These are phyloP conservation scores for Metarhizium humberi DNA, from an alignment of 2,329 filamentous ascomycete genomes.

Conservation along the genomic window DNA sequence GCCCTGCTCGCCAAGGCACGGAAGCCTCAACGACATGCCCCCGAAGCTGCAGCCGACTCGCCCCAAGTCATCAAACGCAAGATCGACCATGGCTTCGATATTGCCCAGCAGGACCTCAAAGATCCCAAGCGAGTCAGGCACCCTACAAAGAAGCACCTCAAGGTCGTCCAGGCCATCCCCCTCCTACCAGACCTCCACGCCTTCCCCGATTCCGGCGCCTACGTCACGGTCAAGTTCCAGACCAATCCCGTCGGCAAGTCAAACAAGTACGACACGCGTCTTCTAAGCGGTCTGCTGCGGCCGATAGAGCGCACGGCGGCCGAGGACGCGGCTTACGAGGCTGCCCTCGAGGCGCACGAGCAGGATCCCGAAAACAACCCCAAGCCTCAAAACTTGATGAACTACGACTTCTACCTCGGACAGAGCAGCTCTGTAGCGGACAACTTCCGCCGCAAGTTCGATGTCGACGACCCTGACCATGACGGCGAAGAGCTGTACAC, in stretches of 20 bases:
- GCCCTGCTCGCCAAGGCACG: slow-evolving; percentile 24
- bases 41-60: slow-evolving; percentile 50
- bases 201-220: slow-evolving; percentile 62
- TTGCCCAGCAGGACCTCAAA: slow-evolving; percentile 43
- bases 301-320: slow-evolving; percentile 47
- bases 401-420: slow-evolving; percentile 59
- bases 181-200: slow-evolving; percentile 57
- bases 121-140: slow-evolving; percentile 46
- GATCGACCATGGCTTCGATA: slow-evolving; percentile 54
- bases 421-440: slow-evolving; percentile 36
- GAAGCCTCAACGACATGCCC: slow-evolving; percentile 35
- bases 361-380: slow-evolving; percentile 46
- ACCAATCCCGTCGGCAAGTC: slow-evolving; percentile 50
- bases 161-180: slow-evolving; percentile 50
- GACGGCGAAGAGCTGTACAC: slow-evolving; percentile 48
- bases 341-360: slow-evolving; percentile 43
- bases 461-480: slow-evolving; percentile 44
- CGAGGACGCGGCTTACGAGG: slow-evolving; percentile 42
- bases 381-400: slow-evolving; percentile 47
- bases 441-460: slow-evolving; percentile 52
- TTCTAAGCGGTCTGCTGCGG: slow-evolving; percentile 52
- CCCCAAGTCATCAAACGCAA: slow-evolving; percentile 58
- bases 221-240: slow-evolving; percentile 60
- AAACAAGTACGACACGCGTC: slow-evolving; percentile 47
- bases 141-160: slow-evolving; percentile 48